Conservation (phyloP, 2,329 filamentous ascomycete genomes). For the Phaeosphaeria sp. region DNA sequence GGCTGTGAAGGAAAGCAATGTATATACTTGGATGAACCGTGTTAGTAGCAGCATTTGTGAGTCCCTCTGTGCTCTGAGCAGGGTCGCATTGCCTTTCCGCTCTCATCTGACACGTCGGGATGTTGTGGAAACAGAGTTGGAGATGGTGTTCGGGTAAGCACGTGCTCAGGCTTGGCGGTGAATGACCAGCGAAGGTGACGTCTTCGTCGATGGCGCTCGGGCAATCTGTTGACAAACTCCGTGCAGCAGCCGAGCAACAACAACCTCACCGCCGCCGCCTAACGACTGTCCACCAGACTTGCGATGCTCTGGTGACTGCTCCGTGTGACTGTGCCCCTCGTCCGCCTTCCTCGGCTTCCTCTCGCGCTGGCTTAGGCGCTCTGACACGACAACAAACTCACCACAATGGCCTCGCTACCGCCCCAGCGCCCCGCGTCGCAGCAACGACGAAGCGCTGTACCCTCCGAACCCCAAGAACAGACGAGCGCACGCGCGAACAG, state of each 20-base stretch:
- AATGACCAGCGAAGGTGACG: constrained; percentile 19
- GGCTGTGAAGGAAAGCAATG: too few species aligned
- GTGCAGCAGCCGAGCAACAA: not conserved
- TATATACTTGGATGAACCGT: not conserved
- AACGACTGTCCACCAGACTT: constrained; percentile 1
- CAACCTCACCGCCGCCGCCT: constrained; percentile 10
- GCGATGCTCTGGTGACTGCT: not conserved
- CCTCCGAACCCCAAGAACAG: constrained; percentile 24
- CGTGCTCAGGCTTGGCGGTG: constrained; percentile 23
- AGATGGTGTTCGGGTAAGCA: not conserved
- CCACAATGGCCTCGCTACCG: constrained; percentile 53
- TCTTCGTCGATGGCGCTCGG: constrained; percentile 21
- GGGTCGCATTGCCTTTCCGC: not conserved
- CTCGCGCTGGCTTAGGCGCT: not conserved
- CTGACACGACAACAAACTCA: not conserved
- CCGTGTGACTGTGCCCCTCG: not conserved
- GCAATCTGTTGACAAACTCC: constrained; percentile 27
- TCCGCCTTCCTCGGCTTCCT: not conserved
- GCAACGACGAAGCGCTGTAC: constrained; percentile 41
- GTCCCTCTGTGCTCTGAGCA: not conserved
- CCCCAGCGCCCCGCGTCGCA: constrained; percentile 45
- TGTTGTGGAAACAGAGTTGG: not conserved
- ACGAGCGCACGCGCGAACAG: constrained; percentile 38
- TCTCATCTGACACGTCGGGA: not conserved
- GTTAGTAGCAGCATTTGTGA: not conserved